A percentile compares a stretch with the other conserved stretches of the same genome.
Evolutionary conservation across 352 stramenopile genomes (phyloP).

Genomic region (Globisporangium okanoganense): DNA sequence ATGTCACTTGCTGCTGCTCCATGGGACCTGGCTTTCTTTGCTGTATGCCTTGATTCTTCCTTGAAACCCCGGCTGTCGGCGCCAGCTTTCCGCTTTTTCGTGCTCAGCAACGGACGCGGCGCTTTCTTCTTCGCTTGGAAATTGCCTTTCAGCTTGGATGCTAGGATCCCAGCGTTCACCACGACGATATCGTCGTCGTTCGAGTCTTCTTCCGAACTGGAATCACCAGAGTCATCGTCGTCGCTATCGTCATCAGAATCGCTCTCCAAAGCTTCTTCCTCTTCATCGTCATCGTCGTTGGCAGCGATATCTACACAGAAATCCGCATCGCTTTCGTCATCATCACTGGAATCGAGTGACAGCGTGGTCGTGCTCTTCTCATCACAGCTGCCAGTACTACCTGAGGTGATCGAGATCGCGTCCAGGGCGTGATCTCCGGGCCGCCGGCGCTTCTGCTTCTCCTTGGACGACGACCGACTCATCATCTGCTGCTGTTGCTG

Average conservation of each 20-base stretch:
- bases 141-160: slow-evolving; percentile 9
- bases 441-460: slow-evolving; percentile 3
- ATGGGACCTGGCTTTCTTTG: slow-evolving; percentile 4
- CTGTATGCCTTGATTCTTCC: neutral
- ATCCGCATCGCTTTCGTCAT: slow-evolving; percentile 8
- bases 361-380: neutral
- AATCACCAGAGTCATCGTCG: slow-evolving; percentile 3
- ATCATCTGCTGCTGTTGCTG: neutral
- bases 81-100: slow-evolving; percentile 13
- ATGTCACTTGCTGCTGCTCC: neutral
- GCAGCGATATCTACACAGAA: slow-evolving; percentile 12
- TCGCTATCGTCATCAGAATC: slow-evolving; percentile 2
- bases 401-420: slow-evolving; percentile 10
- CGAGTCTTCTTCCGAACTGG: slow-evolving; percentile 12
- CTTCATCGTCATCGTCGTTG: slow-evolving; percentile 22
- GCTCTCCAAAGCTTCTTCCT: slow-evolving; percentile 5
- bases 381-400: slow-evolving; percentile 2
- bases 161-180: slow-evolving; percentile 1
- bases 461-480: neutral
- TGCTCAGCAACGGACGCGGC: slow-evolving; percentile 24
- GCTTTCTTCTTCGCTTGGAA: slow-evolving; percentile 13
- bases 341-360: slow-evolving; percentile 17
- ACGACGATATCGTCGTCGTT: slow-evolving; percentile 12
- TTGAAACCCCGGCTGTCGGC: slow-evolving; percentile 6
- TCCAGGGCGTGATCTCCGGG: neutral